Evolutionary conservation across 768 basidiomycete genomes (phyloP), one percentile per base, ranked within the genome.

Genomic region (Exsudoporus frostii): DNA sequence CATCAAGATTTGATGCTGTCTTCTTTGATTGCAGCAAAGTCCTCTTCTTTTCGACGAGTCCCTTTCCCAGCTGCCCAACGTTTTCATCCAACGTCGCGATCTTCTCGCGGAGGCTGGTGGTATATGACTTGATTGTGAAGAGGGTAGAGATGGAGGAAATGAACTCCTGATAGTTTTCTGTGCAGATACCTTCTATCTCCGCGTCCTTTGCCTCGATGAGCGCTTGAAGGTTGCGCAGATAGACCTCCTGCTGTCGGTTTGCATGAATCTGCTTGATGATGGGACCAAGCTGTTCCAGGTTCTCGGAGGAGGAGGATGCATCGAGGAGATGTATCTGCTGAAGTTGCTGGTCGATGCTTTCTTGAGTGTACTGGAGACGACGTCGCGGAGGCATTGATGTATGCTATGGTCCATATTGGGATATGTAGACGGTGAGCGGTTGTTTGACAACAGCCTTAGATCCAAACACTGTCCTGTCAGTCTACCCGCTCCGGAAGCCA

Each of bases 111-210:
- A 99, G 84, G 71, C 88, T 92, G 60, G 88, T 91, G 34, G 97
- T 98, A 65, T 97, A 98, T 19, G 94, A 92, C 70, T 98, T 88
- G 68, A 99, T 92, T 43, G 88, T 88, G 71, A 98, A 88, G 56
- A 99, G 78, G 3, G 94, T 98, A n/a, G 93, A 92, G 15, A 98
- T 94, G 19, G 95, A 97, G 27, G 88, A 86, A 32, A 98, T 94
- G 63, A 99, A 99, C 72, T 98, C 96, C 72, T 95, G 92, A 65
- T 98, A 98, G 70, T 98, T 98, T 60, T 93, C 90, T 52, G 86
- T 83, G 73, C 97, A 98, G 69, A 98, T 94, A 54, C 82, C 84
- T 74, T 98, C 92, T 69, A 99, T 99, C 71, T 98, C 96, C 55
- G 82, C 79, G 69, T 99, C 97, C 74, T 98, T 97, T 58, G 93